Percentiles rank a stretch among this genome's conserved stretches.
phyloP scores from a whole-genome alignment of 441 rosid genomes.

The Sinapis alba region DNA sequence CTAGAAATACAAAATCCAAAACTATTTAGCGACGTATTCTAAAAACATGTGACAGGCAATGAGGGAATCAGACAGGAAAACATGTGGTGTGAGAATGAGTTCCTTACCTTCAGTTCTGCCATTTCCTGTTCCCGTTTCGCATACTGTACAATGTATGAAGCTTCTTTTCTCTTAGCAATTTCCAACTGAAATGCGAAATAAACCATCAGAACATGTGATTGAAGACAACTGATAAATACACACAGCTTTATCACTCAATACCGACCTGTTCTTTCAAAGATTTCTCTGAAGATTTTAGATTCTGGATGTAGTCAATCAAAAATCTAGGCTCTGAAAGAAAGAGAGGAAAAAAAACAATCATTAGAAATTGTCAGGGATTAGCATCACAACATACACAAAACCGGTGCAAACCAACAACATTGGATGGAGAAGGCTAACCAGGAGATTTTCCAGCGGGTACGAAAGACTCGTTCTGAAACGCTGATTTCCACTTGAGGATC shows the following conservation, averaged over 20 bases:
- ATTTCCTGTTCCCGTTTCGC: conserved; percentile 98
- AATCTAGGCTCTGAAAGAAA: conserved; percentile 74
- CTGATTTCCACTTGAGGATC: conserved; percentile 83
- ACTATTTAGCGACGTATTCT: conserved; percentile 15
- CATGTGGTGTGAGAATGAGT: conserved; percentile 3
- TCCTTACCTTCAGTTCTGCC: conserved; percentile 83
- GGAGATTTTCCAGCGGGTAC: conserved; percentile 70
- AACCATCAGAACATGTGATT: conserved; percentile 29
- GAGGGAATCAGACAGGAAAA: neutral
- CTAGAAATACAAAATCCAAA: conserved; percentile 50
- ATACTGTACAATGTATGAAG: conserved; percentile 94
- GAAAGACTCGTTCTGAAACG: conserved; percentile 77
- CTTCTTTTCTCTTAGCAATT: conserved; percentile 96
- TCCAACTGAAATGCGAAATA: conserved; percentile 64
- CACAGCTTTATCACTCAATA: conserved; percentile 3
- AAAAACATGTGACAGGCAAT: neutral
- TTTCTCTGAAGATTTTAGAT: conserved; percentile 84
- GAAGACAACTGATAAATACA: conserved; percentile 19
- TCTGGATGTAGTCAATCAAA: conserved; percentile 74
- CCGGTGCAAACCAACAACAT: conserved; percentile 8
- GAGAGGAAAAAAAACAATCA: conserved; percentile 38
- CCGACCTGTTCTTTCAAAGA: conserved; percentile 85
- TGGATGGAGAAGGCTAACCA: conserved; percentile 55
- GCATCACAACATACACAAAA: neutral
- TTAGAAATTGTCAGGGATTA: neutral